These are phyloP conservation scores for Nannizziopsis arthrosporioides DNA, from an alignment of 2,329 filamentous ascomycete genomes.

Conservation along the genomic window DNA sequence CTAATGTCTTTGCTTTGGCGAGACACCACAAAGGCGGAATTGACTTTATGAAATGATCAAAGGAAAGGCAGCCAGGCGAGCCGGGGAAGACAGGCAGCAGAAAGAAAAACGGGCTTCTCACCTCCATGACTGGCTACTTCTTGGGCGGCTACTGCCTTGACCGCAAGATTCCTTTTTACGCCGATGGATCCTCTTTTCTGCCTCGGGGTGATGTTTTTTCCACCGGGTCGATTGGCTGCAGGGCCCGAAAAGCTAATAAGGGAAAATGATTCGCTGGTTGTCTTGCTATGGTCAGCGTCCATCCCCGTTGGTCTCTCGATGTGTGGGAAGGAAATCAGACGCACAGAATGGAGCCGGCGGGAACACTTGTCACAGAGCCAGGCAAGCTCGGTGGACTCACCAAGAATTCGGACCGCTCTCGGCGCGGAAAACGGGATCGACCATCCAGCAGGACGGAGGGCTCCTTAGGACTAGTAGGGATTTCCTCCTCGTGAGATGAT, in stretches of 20 bases:
- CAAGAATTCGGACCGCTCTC: conserved; percentile 2
- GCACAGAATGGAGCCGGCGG: not conserved
- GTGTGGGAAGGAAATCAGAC: not conserved
- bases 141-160: conserved; percentile 7
- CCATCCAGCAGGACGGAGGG: conserved; percentile 5
- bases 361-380: not conserved
- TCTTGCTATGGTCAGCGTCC: conserved; percentile 4
- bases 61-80: conserved; percentile 1
- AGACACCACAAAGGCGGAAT: not conserved
- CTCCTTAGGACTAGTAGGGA: not conserved
- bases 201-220: not conserved
- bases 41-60: conserved; percentile 2
- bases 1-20: conserved; percentile 3
- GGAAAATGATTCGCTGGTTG: conserved; percentile 1
- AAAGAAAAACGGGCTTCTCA: conserved; percentile 15
- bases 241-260: not conserved
- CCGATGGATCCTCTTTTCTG: not conserved
- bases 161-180: conserved; percentile 13
- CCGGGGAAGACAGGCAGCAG: not conserved
- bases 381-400: not conserved
- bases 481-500: not conserved
- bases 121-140: conserved; percentile 14
- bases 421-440: not conserved
- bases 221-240: conserved; percentile 6
- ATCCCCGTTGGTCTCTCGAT: not conserved